These are phyloP conservation scores for Saccharomycopsis crataegensis DNA, from an alignment of 1,139 yeast species.

Conservation along the genomic window DNA sequence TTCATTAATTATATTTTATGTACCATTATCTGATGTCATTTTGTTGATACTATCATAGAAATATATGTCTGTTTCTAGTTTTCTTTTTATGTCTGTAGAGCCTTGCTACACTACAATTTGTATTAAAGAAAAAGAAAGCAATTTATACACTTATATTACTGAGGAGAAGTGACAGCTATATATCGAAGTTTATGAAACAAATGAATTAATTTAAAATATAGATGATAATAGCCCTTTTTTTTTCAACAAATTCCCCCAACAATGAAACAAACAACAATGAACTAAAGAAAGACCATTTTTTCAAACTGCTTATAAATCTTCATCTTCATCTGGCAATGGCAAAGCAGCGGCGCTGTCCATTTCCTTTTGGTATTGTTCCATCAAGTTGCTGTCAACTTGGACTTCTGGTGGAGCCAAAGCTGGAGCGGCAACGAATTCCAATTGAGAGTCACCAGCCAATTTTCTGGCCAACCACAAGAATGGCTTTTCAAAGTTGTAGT, in stretches of 20 bases:
- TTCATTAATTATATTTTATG: no score
- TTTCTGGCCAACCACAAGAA: slow-evolving; percentile 99
- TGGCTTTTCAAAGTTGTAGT: slow-evolving; percentile 99
- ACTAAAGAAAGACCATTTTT: not conserved
- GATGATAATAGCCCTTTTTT: not conserved
- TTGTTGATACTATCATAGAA: no score
- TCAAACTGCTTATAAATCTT: slow-evolving; percentile 34
- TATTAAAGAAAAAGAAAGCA: no score
- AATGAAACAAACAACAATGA: not conserved
- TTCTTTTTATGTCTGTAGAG: not conserved
- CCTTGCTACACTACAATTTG: no score
- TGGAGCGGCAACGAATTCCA: slow-evolving; percentile 98
- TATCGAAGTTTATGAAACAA: no score
- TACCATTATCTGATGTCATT: no score
- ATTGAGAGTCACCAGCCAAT: slow-evolving; percentile 95
- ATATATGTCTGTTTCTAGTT: not conserved
- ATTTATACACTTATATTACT: no score
- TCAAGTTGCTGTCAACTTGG: slow-evolving; percentile 88
- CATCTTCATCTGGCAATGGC: slow-evolving; percentile 99
- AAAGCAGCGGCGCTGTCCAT: slow-evolving; percentile 99
- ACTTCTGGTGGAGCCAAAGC: slow-evolving; percentile 99
- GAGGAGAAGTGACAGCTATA: no score
- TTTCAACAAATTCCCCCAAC: no score
- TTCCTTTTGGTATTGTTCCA: slow-evolving; percentile 98
- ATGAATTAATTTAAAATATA: not conserved